These are phyloP conservation scores for Martiniozyma abietophila DNA, from an alignment of 805 yeast species.

Conservation along the genomic window DNA sequence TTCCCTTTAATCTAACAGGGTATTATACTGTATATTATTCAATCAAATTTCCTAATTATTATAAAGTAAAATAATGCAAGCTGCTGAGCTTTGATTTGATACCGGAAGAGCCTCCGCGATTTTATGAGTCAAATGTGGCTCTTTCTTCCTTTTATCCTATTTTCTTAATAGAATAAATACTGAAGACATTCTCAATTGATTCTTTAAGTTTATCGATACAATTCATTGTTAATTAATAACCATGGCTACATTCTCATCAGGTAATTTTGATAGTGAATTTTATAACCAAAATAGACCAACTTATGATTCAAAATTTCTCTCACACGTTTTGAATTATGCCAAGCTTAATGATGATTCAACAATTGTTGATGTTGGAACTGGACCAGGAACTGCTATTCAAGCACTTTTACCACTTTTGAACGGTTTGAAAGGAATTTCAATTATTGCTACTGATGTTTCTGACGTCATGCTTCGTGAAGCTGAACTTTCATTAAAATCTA, in stretches of 20 bases:
- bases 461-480: slow-evolving; percentile 39
- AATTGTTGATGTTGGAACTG: slow-evolving; percentile 47
- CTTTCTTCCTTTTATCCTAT: too few relatives aligned
- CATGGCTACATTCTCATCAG: slow-evolving; percentile 61
- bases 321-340: slow-evolving; percentile 22
- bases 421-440: slow-evolving; percentile 17
- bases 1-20: too few relatives aligned
- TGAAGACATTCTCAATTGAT: too few relatives aligned
- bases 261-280: slow-evolving; percentile 38
- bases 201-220: too few relatives aligned
- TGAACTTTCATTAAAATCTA: slow-evolving; percentile 8
- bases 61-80: too few relatives aligned
- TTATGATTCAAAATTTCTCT: slow-evolving; percentile 47
- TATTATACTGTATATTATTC: too few relatives aligned
- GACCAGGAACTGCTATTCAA: slow-evolving; percentile 43
- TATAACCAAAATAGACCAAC: slow-evolving; percentile 59
- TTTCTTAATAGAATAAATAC: too few relatives aligned
- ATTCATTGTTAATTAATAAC: too few relatives aligned
- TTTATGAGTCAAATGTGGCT: too few relatives aligned
- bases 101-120: too few relatives aligned
- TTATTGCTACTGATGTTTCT: slow-evolving; percentile 40
- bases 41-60: too few relatives aligned
- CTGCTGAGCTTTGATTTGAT: too few relatives aligned
- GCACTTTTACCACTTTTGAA: slow-evolving; percentile 32
- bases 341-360: slow-evolving; percentile 1